These are phyloP conservation scores for Vishniacozyma victoriae DNA, from an alignment of 768 basidiomycete species.

Conservation along the genomic window DNA sequence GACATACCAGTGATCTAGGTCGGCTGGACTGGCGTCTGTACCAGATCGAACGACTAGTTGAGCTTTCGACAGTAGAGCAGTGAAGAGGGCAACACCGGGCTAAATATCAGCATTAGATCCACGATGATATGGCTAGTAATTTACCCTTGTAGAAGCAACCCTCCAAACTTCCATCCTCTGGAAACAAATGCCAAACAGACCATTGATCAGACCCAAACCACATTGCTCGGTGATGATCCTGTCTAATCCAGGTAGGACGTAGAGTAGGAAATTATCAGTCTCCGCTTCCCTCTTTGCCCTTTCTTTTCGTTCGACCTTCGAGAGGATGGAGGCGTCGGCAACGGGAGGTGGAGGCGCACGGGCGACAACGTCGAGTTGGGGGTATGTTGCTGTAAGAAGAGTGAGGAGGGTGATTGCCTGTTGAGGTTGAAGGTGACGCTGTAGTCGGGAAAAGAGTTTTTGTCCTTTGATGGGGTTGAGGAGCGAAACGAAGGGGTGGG, in stretches of 20 bases:
- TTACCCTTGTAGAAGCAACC: conserved; percentile 73
- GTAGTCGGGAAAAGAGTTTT: conserved; percentile 77
- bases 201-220: conserved; percentile 73
- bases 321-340: conserved; percentile 50
- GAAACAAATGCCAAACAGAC: conserved; percentile 73
- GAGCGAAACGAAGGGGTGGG: conserved; percentile 94
- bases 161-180: conserved; percentile 68
- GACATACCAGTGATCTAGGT: conserved; percentile 67
- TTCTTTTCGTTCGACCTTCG: conserved; percentile 41
- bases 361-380: conserved; percentile 83
- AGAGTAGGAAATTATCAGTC: conserved; percentile 79
- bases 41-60: conserved; percentile 77
- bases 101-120: conserved; percentile 44
- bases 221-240: conserved; percentile 71
- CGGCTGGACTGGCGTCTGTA: conserved; percentile 56
- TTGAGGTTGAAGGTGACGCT: conserved; percentile 70
- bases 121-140: conserved; percentile 33
- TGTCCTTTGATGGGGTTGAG: conserved; percentile 86
- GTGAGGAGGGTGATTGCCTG: conserved; percentile 83
- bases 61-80: conserved; percentile 84
- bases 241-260: conserved; percentile 79
- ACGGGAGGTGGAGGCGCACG: conserved; percentile 63
- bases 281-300: conserved; percentile 62
- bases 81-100: conserved; percentile 89
- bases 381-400: conserved; percentile 87